Evolutionary conservation across 208 protist genomes (phyloP).

Genomic region (Hexamita inflata): DNA sequence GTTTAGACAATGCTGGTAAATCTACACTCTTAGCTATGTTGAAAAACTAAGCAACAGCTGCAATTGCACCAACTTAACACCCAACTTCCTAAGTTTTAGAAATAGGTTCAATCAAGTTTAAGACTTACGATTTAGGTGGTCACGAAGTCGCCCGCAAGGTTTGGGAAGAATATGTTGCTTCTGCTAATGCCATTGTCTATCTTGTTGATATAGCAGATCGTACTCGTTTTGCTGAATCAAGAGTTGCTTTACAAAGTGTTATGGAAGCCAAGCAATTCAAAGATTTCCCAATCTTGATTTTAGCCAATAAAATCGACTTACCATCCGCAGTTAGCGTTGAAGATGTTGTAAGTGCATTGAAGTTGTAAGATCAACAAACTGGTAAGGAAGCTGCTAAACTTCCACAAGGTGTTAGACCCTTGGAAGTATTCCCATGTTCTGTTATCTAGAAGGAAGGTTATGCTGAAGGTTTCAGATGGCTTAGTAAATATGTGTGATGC

Average conservation of each 20-base stretch:
- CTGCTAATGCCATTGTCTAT: slow-evolving; percentile 92
- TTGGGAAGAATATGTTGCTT: slow-evolving; percentile 82
- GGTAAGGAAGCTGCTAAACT: slow-evolving; percentile 8
- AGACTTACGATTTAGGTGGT: slow-evolving; percentile 62
- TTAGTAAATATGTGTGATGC: slow-evolving; percentile 19
- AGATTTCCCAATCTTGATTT: slow-evolving; percentile 29
- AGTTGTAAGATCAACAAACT: not conserved
- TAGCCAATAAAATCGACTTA: slow-evolving; percentile 43
- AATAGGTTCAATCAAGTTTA: slow-evolving; percentile 90
- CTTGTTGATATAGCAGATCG: slow-evolving; percentile 84
- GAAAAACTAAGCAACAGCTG: slow-evolving; percentile 20
- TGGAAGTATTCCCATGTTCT: slow-evolving; percentile 40
- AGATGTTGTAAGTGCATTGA: not conserved
- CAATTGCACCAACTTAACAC: slow-evolving; percentile 36
- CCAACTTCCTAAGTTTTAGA: slow-evolving; percentile 72
- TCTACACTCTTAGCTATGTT: slow-evolving; percentile 41
- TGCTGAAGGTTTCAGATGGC: slow-evolving; percentile 36
- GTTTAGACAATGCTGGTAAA: slow-evolving; percentile 44
- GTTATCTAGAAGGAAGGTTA: slow-evolving; percentile 34
- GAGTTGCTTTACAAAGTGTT: slow-evolving; percentile 76
- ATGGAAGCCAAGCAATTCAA: not conserved
- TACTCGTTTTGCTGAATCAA: slow-evolving; percentile 79
- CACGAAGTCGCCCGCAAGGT: slow-evolving; percentile 38
- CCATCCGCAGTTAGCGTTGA: slow-evolving; percentile 21
- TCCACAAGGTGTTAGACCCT: slow-evolving; percentile 13